Percentiles rank a stretch among this genome's conserved stretches.
These are phyloP conservation scores for Pseudogymnoascus sp. DNA, from an alignment of 2,329 filamentous ascomycete genomes.

Conservation along the genomic window DNA sequence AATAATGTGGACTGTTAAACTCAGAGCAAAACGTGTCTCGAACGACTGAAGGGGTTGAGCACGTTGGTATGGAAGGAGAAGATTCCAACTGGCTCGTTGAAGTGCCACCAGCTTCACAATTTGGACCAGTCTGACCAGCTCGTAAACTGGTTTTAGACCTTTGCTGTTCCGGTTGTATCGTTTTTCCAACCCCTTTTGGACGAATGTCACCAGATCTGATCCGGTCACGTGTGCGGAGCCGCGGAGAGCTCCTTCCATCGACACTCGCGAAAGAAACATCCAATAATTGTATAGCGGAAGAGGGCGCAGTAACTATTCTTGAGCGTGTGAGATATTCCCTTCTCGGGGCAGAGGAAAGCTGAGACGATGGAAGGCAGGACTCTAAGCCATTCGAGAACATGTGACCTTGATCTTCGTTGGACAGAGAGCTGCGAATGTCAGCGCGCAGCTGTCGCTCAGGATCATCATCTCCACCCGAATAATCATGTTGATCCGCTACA, in stretches of 20 bases:
- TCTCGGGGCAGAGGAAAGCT: neutral
- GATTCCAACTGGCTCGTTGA: conserved; percentile 5
- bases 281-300: conserved; percentile 2
- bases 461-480: conserved; percentile 36
- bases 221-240: neutral
- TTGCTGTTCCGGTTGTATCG: neutral
- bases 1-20: neutral
- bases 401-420: conserved; percentile 17
- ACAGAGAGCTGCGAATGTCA: conserved; percentile 14
- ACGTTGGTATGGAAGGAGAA: neutral
- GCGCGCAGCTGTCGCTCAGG: conserved; percentile 29
- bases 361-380: neutral
- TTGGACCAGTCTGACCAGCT: no score
- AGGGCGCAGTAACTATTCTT: neutral
- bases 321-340: conserved; percentile 2
- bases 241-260: conserved; percentile 1
- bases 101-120: neutral
- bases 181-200: neutral
- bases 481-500: conserved; percentile 25
- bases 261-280: conserved; percentile 5
- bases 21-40: neutral
- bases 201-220: neutral
- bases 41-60: neutral
- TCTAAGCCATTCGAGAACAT: conserved; percentile 4
- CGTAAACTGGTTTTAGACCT: neutral